A percentile compares a stretch with the other conserved stretches of the same genome.
Conservation (phyloP, 805 yeast genomes). For the Pichia cabralensis region DNA sequence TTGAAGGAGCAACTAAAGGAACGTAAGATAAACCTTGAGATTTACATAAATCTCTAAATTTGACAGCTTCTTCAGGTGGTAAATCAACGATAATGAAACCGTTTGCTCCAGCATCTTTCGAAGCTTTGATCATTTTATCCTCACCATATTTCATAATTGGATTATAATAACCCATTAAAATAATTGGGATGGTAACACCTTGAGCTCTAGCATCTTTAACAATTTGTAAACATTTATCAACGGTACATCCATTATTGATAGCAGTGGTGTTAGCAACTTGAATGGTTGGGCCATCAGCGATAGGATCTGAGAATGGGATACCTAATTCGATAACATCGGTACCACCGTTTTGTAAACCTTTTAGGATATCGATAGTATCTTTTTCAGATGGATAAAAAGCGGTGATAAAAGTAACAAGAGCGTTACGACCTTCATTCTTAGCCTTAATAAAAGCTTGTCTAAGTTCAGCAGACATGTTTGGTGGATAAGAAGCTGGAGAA, state of each 20-base stretch:
- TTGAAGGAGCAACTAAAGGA: constrained; percentile 95
- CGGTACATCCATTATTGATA: constrained; percentile 71
- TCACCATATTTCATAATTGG: constrained; percentile 90
- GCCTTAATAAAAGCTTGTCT: constrained; percentile 28
- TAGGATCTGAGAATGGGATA: constrained; percentile 94
- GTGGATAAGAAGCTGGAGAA: too few relatives aligned
- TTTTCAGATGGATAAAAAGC: constrained; percentile 88
- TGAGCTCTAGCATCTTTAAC: constrained; percentile 65
- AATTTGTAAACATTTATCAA: constrained; percentile 56
- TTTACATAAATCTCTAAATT: constrained; percentile 67
- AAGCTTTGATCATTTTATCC: constrained; percentile 63
- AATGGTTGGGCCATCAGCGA: constrained; percentile 97
- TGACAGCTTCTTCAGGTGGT: constrained; percentile 96
- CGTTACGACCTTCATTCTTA: constrained; percentile 49
- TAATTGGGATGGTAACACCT: constrained; percentile 83
- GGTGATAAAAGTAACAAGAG: constrained; percentile 84
- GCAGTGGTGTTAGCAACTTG: constrained; percentile 84
- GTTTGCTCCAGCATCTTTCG: constrained; percentile 85
- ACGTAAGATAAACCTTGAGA: constrained; percentile 68
- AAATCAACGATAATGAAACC: constrained; percentile 92
- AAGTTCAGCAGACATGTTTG: constrained; percentile 23
- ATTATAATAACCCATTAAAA: constrained; percentile 96
- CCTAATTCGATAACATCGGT: constrained; percentile 93
- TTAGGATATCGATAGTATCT: constrained; percentile 77
- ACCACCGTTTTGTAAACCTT: constrained; percentile 91